Evolutionary conservation across 2,329 filamentous ascomycete species (phyloP), one percentile per base, ranked within the genome.

Genomic region (Aspergillus tanneri): DNA sequence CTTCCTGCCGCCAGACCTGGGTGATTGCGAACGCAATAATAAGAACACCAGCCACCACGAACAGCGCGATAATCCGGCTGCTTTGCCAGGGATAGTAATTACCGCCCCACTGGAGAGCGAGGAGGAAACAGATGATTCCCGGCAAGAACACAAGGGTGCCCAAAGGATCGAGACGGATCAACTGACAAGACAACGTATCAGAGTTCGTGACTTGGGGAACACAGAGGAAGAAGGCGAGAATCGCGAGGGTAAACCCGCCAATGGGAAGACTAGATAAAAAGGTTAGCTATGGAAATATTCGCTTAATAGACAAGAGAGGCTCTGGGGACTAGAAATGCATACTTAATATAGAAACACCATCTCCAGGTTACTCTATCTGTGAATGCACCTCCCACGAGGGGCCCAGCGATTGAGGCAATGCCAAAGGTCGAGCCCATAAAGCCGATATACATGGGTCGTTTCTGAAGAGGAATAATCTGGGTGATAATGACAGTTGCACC

Each of bases 331-430:
- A 34, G 30, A 34, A 18, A 34, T 34, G 14, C 30, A 34, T 34
- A 34, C 30, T 34, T 34, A 9, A 38, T 38, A 14, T 38, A 38
- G 19, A 38, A 38, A 38, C 35, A 38, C 35, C 35, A 38, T 38
- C 35, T 21, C 35, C 35, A 38, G 19, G 35, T 22, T 6, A 38
- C 35, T 23, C 12, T 22, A 23, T 23, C 21, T 3, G 35, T 38
- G 18, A 38, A 38, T n/a, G 35, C 35, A 38, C 35, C 35, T 23
- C 35, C 35, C 21, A 38, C 21, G 10, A 38, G 21, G 10, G 35
- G 35, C 9, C 18, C 35, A 14, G 21, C 35, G 10, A 38, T 23
- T 4, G 18, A 22, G 10, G 18, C 35, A 21, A 38, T 19, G 21
- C 35, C 35, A 38, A 22, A 38, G 10, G 21, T 38, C 10, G 35